Evolutionary conservation across 352 stramenopile species (phyloP), one percentile per base, ranked within the genome.

Genomic region (Plasmopara viticola): DNA sequence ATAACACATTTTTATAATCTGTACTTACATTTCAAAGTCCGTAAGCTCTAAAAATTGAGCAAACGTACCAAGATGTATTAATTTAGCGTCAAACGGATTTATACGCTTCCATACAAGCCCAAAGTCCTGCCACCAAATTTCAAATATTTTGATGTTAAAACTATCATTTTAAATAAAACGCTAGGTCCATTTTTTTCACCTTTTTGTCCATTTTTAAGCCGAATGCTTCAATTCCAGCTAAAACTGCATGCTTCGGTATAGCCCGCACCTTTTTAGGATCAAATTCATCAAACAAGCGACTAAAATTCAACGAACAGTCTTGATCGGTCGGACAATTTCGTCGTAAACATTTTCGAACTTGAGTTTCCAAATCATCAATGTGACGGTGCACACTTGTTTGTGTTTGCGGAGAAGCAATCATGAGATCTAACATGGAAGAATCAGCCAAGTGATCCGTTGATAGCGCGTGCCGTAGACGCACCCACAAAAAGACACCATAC

Each of bases 151-250:
- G 31, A 12, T 0, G 10, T 48, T 37, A 13, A 8, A 3, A 15
- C 20, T 5, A 29, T 30, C 18, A 34, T 44, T 15, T 5, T 7
- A 9, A 0, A 39, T 49, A 9, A 49, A 41, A 6, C 45, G 41
- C 10, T n/a, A 29, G 13, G 41, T 14, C 5, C 1, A 5, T 14
- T 46, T 31, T n/a, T 10, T 60, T 8, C 56, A 89, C 79, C 77
- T 87, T 90, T 29, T 81, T 74, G 64, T 70, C 42, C 62, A 87
- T 83, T 54, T 87, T 88, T 45, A 90, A 84, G 5, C 79, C 79
- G 54, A 87, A 86, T 10, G 65, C 69, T 45, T 87, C 72, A 39
- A 88, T 72, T 0, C 79, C 79, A 39, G 54, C 51, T 8, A 75
- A 57, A 7, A 72, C 58, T 5, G 64, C 68, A 51, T 86, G 75